Percentiles rank a stretch among this genome's conserved stretches.
Conservation (phyloP, 768 basidiomycete species). For the Mycena capillaripes region DNA sequence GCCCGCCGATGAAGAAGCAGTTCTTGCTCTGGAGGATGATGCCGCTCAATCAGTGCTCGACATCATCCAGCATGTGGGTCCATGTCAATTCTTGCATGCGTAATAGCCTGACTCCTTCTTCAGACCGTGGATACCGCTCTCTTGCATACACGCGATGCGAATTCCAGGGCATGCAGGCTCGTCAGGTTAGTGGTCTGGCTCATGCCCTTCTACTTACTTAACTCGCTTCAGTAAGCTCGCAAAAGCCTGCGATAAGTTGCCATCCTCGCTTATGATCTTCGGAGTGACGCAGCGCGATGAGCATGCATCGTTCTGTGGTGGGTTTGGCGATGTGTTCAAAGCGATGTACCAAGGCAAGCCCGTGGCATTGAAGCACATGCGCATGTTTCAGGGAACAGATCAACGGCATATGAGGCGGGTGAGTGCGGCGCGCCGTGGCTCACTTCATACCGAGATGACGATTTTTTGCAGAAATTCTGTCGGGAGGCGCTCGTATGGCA, state of each 20-base stretch:
- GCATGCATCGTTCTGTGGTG: slow-evolving; percentile 21
- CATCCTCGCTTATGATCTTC: slow-evolving; percentile 23
- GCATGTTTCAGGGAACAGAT: slow-evolving; percentile 20
- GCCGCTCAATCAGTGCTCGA: slow-evolving; percentile 32
- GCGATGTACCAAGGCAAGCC: slow-evolving; percentile 27
- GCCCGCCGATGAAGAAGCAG: slow-evolving; percentile 20
- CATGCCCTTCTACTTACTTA: too few species aligned
- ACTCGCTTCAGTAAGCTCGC: slow-evolving; percentile 25
- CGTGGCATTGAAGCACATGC: slow-evolving; percentile 31
- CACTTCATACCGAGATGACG: neutral
- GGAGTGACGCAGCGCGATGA: slow-evolving; percentile 27
- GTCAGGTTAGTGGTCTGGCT: too few species aligned
- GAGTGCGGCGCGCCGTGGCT: neutral
- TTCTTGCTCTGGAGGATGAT: slow-evolving; percentile 29
- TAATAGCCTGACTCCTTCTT: neutral
- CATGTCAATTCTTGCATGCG: neutral
- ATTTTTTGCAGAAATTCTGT: slow-evolving; percentile 36
- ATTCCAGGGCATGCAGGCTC: slow-evolving; percentile 20
- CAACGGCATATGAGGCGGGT: slow-evolving; percentile 26
- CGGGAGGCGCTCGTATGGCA: slow-evolving; percentile 43
- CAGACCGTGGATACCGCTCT: slow-evolving; percentile 24
- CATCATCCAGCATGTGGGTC: slow-evolving; percentile 30
- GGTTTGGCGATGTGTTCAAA: slow-evolving; percentile 27
- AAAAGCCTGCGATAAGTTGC: slow-evolving; percentile 25
- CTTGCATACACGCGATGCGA: slow-evolving; percentile 9